Percentiles rank a stretch among this genome's conserved stretches.
These are phyloP conservation scores for Voacanga thouarsii DNA, from an alignment of 257 asterid species.

Conservation along the genomic window DNA sequence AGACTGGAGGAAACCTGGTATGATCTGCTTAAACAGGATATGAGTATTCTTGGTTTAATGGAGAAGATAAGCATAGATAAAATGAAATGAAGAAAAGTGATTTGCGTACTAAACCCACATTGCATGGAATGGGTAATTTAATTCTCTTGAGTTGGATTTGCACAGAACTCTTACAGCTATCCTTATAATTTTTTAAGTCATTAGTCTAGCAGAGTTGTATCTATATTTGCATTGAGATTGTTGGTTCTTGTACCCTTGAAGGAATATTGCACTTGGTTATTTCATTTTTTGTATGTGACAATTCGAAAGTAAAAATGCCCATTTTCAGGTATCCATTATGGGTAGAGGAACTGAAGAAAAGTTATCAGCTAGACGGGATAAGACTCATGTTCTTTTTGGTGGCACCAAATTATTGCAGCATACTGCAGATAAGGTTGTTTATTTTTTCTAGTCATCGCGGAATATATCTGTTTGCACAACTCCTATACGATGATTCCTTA, in stretches of 20 bases:
- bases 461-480: not conserved
- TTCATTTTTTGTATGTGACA: not conserved
- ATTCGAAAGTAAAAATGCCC: not conserved
- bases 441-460: not conserved
- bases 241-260: not conserved
- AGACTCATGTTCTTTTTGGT: slow-evolving; percentile 92
- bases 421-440: slow-evolving; percentile 82
- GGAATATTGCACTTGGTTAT: not conserved
- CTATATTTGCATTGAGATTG: not conserved
- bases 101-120: no score
- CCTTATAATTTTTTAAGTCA: no score
- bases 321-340: slow-evolving; percentile 69
- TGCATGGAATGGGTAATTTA: not conserved
- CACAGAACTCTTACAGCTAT: not conserved
- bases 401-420: slow-evolving; percentile 98
- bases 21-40: not conserved
- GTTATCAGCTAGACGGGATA: slow-evolving; percentile 77
- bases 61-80: not conserved
- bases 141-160: not conserved
- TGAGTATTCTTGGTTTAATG: not conserved
- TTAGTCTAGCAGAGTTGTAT: not conserved
- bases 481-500: slow-evolving; percentile 5
- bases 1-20: not conserved
- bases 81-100: not conserved
- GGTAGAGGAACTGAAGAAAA: slow-evolving; percentile 78